Evolutionary conservation across 192 early-diverging fungal species (phyloP).

Genomic region (Coemansia sp.): DNA sequence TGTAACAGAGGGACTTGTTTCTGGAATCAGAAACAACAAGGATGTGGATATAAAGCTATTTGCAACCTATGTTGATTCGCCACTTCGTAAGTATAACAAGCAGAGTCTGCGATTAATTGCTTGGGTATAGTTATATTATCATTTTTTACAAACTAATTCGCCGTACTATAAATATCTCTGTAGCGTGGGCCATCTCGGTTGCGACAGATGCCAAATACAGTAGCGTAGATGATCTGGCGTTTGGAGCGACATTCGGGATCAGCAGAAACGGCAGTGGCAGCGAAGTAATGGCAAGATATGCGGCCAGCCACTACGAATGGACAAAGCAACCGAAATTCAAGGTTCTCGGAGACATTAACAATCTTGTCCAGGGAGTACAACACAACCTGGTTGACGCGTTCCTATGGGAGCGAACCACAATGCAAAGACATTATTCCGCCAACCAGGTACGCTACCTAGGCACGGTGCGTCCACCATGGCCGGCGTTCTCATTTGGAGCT

Average conservation of each 20-base stretch:
- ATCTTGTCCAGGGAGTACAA: slow-evolving; percentile 70
- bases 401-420: slow-evolving; percentile 92
- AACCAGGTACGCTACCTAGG: slow-evolving; percentile 71
- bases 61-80: slow-evolving; percentile 76
- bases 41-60: slow-evolving; percentile 63
- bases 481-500: slow-evolving; percentile 80
- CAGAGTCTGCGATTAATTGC: neutral
- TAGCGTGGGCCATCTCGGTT: slow-evolving; percentile 73
- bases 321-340: slow-evolving; percentile 61
- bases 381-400: slow-evolving; percentile 72
- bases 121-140: too few species aligned
- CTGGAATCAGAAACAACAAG: slow-evolving; percentile 60
- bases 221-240: slow-evolving; percentile 46
- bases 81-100: slow-evolving; percentile 60
- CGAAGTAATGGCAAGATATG: slow-evolving; percentile 71
- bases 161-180: slow-evolving; percentile 7
- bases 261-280: slow-evolving; percentile 79
- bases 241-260: slow-evolving; percentile 57
- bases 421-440: slow-evolving; percentile 78
- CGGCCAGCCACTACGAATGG: slow-evolving; percentile 66
- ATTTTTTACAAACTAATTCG: neutral
- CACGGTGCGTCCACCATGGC: slow-evolving; percentile 85
- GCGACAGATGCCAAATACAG: slow-evolving; percentile 49
- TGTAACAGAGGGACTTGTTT: slow-evolving; percentile 78
- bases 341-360: slow-evolving; percentile 73